Evolutionary conservation across 2,329 filamentous ascomycete species (phyloP).

Genomic region (Scedosporium minutisporum): DNA sequence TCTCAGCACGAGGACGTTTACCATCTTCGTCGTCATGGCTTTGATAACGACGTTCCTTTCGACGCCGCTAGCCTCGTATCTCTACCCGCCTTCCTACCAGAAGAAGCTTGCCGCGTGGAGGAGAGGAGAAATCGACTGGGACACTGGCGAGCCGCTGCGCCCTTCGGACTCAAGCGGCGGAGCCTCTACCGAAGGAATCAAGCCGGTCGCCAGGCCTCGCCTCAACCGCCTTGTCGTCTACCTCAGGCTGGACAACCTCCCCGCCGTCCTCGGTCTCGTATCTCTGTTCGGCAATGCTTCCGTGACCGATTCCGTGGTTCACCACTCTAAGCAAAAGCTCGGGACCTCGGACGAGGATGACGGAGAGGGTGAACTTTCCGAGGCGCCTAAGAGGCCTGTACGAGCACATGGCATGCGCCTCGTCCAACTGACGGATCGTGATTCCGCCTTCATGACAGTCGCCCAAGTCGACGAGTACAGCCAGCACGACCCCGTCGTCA

Average conservation of each 20-base stretch:
- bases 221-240: slow-evolving; percentile 67
- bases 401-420: slow-evolving; percentile 79
- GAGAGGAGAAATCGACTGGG: slow-evolving; percentile 86
- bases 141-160: slow-evolving; percentile 29
- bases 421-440: slow-evolving; percentile 80
- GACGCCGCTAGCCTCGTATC: slow-evolving; percentile 60
- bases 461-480: slow-evolving; percentile 69
- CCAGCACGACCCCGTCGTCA: slow-evolving; percentile 73
- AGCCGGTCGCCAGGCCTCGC: slow-evolving; percentile 9
- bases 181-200: slow-evolving; percentile 9
- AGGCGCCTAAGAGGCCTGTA: slow-evolving; percentile 34
- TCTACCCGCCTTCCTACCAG: slow-evolving; percentile 62
- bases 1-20: slow-evolving; percentile 72
- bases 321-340: slow-evolving; percentile 4
- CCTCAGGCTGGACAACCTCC: slow-evolving; percentile 74
- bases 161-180: slow-evolving; percentile 16
- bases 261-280: slow-evolving; percentile 73
- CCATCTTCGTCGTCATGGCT: slow-evolving; percentile 92
- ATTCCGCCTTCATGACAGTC: slow-evolving; percentile 91
- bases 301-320: slow-evolving; percentile 23
- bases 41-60: slow-evolving; percentile 77
- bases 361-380: background rate
- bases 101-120: slow-evolving; percentile 49
- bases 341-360: background rate
- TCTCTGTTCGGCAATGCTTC: slow-evolving; percentile 55